Conservation (phyloP, 1,139 yeast species). For the Suhomyces anneliseae region DNA sequence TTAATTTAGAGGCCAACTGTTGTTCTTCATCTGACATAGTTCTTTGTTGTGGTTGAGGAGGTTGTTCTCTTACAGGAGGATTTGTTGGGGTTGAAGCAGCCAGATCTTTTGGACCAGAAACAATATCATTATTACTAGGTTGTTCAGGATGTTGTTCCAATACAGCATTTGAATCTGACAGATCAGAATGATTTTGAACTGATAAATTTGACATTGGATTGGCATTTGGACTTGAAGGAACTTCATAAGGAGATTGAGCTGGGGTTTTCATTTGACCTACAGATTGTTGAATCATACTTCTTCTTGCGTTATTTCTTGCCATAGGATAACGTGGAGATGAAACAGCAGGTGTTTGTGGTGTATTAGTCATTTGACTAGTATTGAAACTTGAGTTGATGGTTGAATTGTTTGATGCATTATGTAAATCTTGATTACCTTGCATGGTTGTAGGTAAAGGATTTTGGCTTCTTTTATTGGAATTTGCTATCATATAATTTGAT, state of each 20-base stretch:
- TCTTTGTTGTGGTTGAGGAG: conserved; percentile 17
- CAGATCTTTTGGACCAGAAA: conserved; percentile 9
- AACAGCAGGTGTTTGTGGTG: conserved; percentile 4
- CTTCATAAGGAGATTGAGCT: conserved; percentile 44
- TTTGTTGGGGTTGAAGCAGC: conserved; percentile 10
- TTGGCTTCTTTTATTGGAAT: conserved; percentile 37
- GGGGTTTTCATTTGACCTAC: conserved; percentile 34
- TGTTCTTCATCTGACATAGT: conserved; percentile 66
- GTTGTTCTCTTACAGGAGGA: neutral
- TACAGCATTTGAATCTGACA: conserved; percentile 39
- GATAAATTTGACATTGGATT: conserved; percentile 28
- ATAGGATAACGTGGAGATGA: conserved; percentile 6
- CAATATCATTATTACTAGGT: conserved; percentile 1
- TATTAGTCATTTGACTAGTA: neutral
- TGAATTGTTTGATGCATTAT: conserved; percentile 6
- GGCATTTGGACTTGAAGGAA: conserved; percentile 43
- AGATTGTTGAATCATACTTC: conserved; percentile 13
- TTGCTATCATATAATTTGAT: conserved; percentile 34
- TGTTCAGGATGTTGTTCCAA: conserved; percentile 10
- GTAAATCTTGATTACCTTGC: conserved; percentile 16
- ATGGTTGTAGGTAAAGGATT: conserved; percentile 23
- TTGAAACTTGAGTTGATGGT: conserved; percentile 5
- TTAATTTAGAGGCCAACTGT: conserved; percentile 64
- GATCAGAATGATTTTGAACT: conserved; percentile 40
- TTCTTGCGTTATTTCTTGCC: conserved; percentile 9